Conservation (phyloP, 192 early-diverging fungal genomes). For the Coemansia furcata region DNA sequence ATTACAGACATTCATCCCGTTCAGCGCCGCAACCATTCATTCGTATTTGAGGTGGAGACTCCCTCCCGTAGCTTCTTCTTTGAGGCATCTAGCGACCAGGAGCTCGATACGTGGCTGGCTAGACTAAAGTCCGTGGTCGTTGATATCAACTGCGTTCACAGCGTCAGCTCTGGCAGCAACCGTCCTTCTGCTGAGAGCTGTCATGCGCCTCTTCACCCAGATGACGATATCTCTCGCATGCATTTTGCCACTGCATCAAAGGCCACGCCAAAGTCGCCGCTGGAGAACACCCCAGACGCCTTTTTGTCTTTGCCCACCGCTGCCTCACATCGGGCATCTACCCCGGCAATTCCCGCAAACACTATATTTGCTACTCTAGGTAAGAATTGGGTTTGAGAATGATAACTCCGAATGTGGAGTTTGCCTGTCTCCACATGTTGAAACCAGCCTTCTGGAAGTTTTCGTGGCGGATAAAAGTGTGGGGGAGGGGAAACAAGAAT, state of each 20-base stretch:
- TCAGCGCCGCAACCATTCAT: conserved; percentile 43
- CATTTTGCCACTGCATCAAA: conserved; percentile 25
- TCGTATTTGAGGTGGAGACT: conserved; percentile 41
- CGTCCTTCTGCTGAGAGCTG: conserved; percentile 20
- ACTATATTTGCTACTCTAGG: conserved; percentile 22
- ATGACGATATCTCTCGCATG: conserved; percentile 7
- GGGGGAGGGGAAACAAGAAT: background rate
- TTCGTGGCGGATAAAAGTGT: background rate
- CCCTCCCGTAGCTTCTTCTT: conserved; percentile 41
- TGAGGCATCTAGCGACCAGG: conserved; percentile 50
- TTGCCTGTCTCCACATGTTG: background rate
- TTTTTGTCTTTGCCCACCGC: conserved; percentile 33
- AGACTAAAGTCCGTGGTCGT: conserved; percentile 20
- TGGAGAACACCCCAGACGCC: conserved; percentile 8
- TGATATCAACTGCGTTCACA: conserved; percentile 14
- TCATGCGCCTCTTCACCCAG: background rate
- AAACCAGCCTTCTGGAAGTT: background rate
- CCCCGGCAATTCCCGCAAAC: conserved; percentile 10
- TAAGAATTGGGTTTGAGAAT: conserved; percentile 9
- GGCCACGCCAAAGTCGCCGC: conserved; percentile 8
- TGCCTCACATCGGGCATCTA: conserved; percentile 16
- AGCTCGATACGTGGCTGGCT: conserved; percentile 34
- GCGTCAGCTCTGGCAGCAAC: conserved; percentile 14
- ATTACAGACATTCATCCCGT: conserved; percentile 30
- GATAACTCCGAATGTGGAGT: background rate